Evolutionary conservation across 495 filamentous ascomycete species (phyloP), one percentile per base, ranked within the genome.

Genomic region (Penicillium maclennaniae): DNA sequence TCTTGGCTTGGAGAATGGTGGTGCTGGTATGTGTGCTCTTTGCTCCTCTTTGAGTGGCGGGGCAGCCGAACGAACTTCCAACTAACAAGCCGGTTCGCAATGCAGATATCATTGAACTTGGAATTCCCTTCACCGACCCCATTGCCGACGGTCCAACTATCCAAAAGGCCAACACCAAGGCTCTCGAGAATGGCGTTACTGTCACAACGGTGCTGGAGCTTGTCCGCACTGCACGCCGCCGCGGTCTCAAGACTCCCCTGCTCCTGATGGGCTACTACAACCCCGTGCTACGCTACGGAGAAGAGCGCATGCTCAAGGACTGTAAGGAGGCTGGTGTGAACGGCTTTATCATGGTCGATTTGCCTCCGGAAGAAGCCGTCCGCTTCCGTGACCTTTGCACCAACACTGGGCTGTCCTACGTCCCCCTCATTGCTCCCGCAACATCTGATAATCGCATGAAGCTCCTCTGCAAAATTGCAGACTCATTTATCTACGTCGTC

Each of bases 181-280:
- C 93, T 25, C 84, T 99, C 17, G 74, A 84, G 47, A 91, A 97
- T 75, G 92, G 92, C 48, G 87, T 96, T 48, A 95, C 86, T 6
- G 85, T 95, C 55, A 75, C 80, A 46, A 82, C 79, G 19, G 86
- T 86, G 9, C 78, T 99, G 26, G 77, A 88, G 57, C 89, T 92
- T 69, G 85, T 96, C 25, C 82, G 86, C 59, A 75, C 86, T 41
- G 87, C 92, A 20, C 80, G 93, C 52, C 73, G 77, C 49, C 79
- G 78, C 41, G 95, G 95, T 23, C 72, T 97, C 46, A 83, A 74
- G 55, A 85, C 85, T 2, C 93, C 93, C 6, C 76, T 99, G 37
- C 73, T 99, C 51, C 79, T 99, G 56, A 99, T 99, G 93, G 93
- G 93, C 50, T 99, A 99, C 80, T 99, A 96, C 71, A 99, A 99